phyloP scores from a whole-genome alignment of 2,329 filamentous ascomycete species.

The Ophiocordyceps camponoti-rufipedis region DNA sequence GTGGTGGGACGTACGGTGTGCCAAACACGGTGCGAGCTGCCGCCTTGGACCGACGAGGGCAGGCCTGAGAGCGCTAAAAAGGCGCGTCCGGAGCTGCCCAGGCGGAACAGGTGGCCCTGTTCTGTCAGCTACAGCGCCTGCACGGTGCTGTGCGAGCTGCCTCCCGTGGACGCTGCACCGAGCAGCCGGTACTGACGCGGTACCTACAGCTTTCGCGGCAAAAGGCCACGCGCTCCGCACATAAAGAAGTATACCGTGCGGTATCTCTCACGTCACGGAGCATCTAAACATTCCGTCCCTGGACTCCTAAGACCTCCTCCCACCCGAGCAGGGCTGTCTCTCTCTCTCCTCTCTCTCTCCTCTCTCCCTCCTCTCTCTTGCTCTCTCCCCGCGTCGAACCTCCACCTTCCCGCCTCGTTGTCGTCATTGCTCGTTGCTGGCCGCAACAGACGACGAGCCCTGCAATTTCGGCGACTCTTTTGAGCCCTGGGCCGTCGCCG shows the following conservation, averaged over 20 bases:
- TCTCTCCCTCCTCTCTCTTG: not conserved
- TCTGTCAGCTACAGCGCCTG: not conserved
- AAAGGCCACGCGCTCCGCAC: not conserved
- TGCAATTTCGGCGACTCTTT: not conserved
- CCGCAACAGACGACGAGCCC: not conserved
- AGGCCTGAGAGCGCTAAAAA: not conserved
- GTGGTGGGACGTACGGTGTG: not conserved
- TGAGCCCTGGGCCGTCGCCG: not conserved
- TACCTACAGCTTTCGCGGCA: not conserved
- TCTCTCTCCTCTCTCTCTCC: not conserved
- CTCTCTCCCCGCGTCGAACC: not conserved
- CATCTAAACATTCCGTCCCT: not conserved
- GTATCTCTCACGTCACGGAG: not conserved
- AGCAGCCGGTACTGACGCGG: not conserved
- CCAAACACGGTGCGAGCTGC: not conserved
- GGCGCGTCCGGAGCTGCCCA: not conserved
- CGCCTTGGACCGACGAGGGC: not conserved
- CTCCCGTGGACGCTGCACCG: not conserved
- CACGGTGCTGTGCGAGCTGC: not conserved
- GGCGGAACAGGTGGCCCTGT: not conserved
- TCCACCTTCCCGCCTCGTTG: not conserved
- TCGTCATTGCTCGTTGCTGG: not conserved
- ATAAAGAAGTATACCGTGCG: not conserved
- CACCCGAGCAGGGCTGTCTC: not conserved
- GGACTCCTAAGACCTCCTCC: not conserved